Percentiles rank a stretch among this genome's conserved stretches.
Conservation (phyloP, 2,329 filamentous ascomycete genomes). For the Aspergillus ustus region DNA sequence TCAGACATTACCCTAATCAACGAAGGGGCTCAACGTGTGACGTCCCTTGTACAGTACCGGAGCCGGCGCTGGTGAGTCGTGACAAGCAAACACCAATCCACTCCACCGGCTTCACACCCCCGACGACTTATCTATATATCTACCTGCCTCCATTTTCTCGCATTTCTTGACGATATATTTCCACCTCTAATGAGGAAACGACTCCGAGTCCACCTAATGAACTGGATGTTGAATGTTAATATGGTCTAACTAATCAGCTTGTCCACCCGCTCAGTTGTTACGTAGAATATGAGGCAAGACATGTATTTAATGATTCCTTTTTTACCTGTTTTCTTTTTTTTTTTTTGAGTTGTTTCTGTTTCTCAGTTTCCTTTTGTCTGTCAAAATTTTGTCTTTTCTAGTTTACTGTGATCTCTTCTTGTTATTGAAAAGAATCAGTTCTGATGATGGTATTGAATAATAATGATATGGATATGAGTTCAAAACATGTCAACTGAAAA, state of each 20-base stretch:
- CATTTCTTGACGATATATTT: slow-evolving; percentile 12
- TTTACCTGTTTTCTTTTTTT: neutral
- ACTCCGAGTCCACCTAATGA: slow-evolving; percentile 8
- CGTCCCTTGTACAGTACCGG: neutral
- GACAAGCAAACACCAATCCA: neutral
- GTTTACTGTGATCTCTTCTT: neutral
- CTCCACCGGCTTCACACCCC: neutral
- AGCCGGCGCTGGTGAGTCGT: neutral
- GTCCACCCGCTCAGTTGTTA: neutral
- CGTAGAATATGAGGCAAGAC: neutral
- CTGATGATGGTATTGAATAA: neutral
- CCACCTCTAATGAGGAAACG: neutral
- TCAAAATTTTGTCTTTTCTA: neutral
- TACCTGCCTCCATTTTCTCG: neutral
- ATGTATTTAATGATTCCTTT: slow-evolving; percentile 8
- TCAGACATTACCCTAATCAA: neutral
- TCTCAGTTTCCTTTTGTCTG: neutral
- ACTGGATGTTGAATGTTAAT: slow-evolving; percentile 12
- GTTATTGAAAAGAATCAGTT: neutral
- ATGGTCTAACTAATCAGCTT: slow-evolving; percentile 4
- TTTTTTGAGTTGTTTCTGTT: neutral
- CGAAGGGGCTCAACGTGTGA: neutral
- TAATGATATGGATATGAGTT: neutral
- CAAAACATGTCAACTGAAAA: neutral
- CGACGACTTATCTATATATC: neutral